Evolutionary conservation across 2,329 filamentous ascomycete species (phyloP), one percentile per base, ranked within the genome.

Genomic region (Didymella pinodella): DNA sequence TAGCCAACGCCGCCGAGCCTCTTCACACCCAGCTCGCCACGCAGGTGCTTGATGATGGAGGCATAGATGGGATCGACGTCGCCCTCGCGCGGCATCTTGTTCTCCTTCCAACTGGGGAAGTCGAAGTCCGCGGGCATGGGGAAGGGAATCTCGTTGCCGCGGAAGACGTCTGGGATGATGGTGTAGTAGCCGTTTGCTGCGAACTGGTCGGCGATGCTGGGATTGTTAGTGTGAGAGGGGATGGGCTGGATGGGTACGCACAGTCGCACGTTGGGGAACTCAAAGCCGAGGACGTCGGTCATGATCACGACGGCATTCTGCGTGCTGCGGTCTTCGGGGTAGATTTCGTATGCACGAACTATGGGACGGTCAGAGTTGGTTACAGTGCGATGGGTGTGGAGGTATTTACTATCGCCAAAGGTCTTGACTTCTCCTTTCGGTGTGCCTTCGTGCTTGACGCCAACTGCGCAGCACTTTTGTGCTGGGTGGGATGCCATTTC

Each of bases 161-260:
- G 83, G 82, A 92, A 90, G 51, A 90, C 77, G 75, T 93, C 90
- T 28, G 90, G 85, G 61, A 93, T 83, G 41, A 91, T 78, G 55
- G 84, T 84, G 56, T 88, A 81, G 79, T 91, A 92, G 66, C 89
- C 90, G 73, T 90, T 89, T 64, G 86, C 85, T 57, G 91, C 91
- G 74, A 85, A 90, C 70, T 90, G 86, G 80, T 93, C 91, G 59
- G 90, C 90, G 68, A 92, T 85, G 62, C 75, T 78, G 55, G 20
- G 12, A 20, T 12, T 16, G 48, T 63, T 32, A 63, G 41, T n/a
- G 26, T n/a, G 18, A 22, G 38, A 20, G 22, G 16, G 34, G 22
- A 34, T 40, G 16, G 16, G 12, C 6, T 28, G 26, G 20, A n/a
- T 5, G 7, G 14, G 26, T 18, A 56, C 45, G 36, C 3, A 75